phyloP scores from a whole-genome alignment of 805 yeast genomes.

The Monosporozyma unispora region DNA sequence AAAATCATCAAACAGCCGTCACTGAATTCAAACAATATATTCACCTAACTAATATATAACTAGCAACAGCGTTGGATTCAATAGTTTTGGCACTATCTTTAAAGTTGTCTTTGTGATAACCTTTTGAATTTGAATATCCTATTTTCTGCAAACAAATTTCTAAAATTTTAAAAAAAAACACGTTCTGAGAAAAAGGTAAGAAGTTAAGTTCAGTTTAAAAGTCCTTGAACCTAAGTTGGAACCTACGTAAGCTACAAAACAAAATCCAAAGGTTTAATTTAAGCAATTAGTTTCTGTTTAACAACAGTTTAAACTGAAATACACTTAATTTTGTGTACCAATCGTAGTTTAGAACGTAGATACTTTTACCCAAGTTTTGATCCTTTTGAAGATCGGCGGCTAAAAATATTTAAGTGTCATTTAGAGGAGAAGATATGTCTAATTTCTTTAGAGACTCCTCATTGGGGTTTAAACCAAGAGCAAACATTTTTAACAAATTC shows the following conservation, averaged over 20 bases:
- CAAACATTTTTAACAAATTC: conserved; percentile 26
- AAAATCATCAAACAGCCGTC: not conserved
- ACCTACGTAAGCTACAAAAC: not conserved
- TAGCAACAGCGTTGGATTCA: not conserved
- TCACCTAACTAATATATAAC: not conserved
- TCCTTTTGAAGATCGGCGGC: conserved; percentile 13
- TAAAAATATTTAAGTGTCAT: conserved; percentile 3
- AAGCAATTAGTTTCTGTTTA: not conserved
- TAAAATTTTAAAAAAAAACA: not conserved
- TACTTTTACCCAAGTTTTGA: no score
- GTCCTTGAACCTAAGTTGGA: not conserved
- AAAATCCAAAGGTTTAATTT: not conserved
- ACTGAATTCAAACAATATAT: not conserved
- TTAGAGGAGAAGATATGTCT: conserved; percentile 16
- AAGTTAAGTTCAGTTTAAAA: not conserved
- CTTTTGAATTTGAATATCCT: not conserved
- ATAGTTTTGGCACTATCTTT: no score
- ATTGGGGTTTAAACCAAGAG: conserved; percentile 26
- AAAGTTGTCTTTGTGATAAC: not conserved
- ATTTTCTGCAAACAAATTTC: not conserved
- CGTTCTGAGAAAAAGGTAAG: not conserved
- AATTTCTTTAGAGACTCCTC: conserved; percentile 28
- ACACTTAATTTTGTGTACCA: not conserved
- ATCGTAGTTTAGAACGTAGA: no score
- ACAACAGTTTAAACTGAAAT: no score